Conservation (phyloP, 129 eudicot genomes). For the Mikania micrantha region DNA sequence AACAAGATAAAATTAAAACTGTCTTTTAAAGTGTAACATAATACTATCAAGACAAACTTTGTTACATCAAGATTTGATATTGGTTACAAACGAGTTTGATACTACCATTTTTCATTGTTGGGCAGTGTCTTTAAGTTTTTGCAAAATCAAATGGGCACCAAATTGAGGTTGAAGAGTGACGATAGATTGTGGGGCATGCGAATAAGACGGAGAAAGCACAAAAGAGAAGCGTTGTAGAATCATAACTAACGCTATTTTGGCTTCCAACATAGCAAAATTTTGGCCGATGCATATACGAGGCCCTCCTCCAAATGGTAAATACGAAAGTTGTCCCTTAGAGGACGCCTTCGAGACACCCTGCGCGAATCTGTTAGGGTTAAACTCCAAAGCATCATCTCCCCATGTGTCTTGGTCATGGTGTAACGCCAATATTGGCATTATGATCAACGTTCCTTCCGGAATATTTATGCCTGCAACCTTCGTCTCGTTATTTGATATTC, state of each 20-base stretch:
- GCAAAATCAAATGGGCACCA: too few relatives aligned
- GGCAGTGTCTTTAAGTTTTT: slow-evolving; percentile 5
- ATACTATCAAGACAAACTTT: too few relatives aligned
- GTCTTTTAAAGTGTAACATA: too few relatives aligned
- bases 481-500: slow-evolving; percentile 12
- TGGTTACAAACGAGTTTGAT: not conserved
- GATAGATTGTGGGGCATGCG: slow-evolving; percentile 27
- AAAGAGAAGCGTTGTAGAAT: slow-evolving; percentile 27
- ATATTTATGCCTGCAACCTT: slow-evolving; percentile 10
- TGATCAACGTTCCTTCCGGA: slow-evolving; percentile 18
- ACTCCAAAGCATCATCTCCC: slow-evolving; percentile 22
- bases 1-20: too few relatives aligned
- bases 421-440: slow-evolving; percentile 22
- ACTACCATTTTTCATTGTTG: not conserved
- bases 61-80: too few relatives aligned
- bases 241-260: slow-evolving; percentile 22
- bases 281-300: slow-evolving; percentile 30
- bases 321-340: slow-evolving; percentile 11
- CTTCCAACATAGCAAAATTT: too few relatives aligned
- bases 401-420: slow-evolving; percentile 29
- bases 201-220: slow-evolving; percentile 24
- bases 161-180: slow-evolving; percentile 30
- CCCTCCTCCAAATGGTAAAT: slow-evolving; percentile 32
- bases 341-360: slow-evolving; percentile 19
- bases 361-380: slow-evolving; percentile 21